A percentile compares a stretch with the other conserved stretches of the same genome.
These are phyloP conservation scores for Leishmania guyanensis DNA, from an alignment of 208 protist genomes.

Conservation along the genomic window DNA sequence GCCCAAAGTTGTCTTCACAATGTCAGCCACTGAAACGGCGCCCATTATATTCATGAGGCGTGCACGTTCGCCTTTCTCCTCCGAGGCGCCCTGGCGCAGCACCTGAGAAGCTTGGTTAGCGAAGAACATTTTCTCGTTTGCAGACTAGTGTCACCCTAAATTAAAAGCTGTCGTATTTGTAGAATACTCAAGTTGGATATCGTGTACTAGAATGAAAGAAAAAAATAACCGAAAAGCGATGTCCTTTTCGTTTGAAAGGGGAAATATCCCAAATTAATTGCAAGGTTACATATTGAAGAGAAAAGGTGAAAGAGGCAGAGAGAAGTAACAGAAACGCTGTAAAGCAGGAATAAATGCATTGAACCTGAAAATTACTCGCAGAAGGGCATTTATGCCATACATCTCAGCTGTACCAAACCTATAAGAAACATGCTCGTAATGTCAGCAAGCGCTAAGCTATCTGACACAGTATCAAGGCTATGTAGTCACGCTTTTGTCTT, in stretches of 20 bases:
- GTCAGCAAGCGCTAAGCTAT: not conserved
- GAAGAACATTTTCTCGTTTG: slow-evolving; percentile 61
- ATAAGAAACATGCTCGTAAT: not conserved
- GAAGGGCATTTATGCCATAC: not conserved
- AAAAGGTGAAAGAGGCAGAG: not conserved
- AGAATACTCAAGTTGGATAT: not conserved
- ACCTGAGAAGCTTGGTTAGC: slow-evolving; percentile 82
- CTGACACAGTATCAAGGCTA: not conserved
- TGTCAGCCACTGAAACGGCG: slow-evolving; percentile 93
- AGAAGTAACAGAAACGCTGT: not conserved
- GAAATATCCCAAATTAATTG: not conserved
- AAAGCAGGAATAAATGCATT: not conserved
- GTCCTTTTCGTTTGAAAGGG: not conserved
- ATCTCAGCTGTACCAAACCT: not conserved
- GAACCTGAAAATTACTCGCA: not conserved
- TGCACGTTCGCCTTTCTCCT: slow-evolving; percentile 94
- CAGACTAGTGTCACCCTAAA: not conserved
- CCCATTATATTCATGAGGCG: slow-evolving; percentile 93
- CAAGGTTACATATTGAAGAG: not conserved
- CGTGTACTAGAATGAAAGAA: slow-evolving; percentile 15
- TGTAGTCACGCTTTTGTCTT: not conserved
- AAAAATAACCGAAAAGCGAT: slow-evolving; percentile 15
- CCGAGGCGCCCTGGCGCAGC: slow-evolving; percentile 82
- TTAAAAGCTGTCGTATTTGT: slow-evolving; percentile 3
- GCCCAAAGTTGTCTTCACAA: slow-evolving; percentile 99